A percentile compares a stretch with the other conserved stretches of the same genome.
These are phyloP conservation scores for Bipolaris sorokiniana DNA, from an alignment of 2,329 filamentous ascomycete species.

Conservation along the genomic window DNA sequence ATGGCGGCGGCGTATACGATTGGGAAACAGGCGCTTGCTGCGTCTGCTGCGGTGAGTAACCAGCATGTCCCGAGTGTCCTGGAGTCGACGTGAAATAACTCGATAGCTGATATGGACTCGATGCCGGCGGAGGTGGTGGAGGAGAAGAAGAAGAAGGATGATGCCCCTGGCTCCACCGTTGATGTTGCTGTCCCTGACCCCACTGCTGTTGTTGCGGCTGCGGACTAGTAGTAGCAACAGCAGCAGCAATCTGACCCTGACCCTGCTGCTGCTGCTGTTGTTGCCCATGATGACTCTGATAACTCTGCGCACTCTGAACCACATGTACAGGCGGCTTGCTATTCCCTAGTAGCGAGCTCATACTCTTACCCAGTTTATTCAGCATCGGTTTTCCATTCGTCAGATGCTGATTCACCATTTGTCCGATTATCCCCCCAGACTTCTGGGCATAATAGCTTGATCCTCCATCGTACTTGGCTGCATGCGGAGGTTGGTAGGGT, in stretches of 20 bases:
- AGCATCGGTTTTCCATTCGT: conserved; percentile 46
- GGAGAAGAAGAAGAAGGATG: conserved; percentile 20
- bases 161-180: conserved; percentile 26
- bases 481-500: conserved; percentile 20
- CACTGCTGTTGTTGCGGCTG: conserved; percentile 23
- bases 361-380: conserved; percentile 46
- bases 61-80: conserved; percentile 29
- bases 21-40: conserved; percentile 13
- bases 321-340: conserved; percentile 28
- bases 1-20: conserved; percentile 22
- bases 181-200: conserved; percentile 13
- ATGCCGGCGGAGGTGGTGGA: conserved; percentile 19
- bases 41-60: conserved; percentile 36
- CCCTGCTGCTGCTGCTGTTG: conserved; percentile 6
- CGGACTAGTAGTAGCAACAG: conserved; percentile 20
- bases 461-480: conserved; percentile 19
- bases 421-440: conserved; percentile 32
- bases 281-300: conserved; percentile 38
- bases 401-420: conserved; percentile 41
- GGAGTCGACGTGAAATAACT: conserved; percentile 32
- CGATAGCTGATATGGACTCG: conserved; percentile 31
- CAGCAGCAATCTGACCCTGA: conserved; percentile 23
- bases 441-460: conserved; percentile 26
- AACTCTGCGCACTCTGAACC: conserved; percentile 36
- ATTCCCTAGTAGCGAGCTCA: conserved; percentile 42